Evolutionary conservation across 2,329 filamentous ascomycete species (phyloP), one percentile per base, ranked within the genome.

Genomic region (Scedosporium minutisporum): DNA sequence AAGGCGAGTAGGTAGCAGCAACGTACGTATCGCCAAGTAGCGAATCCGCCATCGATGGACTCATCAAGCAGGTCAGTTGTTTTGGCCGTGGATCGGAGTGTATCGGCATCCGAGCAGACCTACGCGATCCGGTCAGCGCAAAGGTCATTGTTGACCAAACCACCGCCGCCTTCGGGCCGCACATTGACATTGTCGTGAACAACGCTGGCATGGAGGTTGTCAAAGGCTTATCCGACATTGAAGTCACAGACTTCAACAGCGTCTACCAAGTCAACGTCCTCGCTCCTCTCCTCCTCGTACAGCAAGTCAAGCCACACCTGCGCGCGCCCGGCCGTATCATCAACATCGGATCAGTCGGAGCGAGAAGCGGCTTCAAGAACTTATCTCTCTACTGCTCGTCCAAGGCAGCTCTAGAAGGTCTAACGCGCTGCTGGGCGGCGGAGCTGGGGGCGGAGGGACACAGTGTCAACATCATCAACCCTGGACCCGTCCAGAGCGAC

Each of bases 381-480:
- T 65, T 82, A 2, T 74, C 78, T 1, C 69, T 84, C 2, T 87
- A 87, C 69, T 77, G 77, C 57, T 78, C 80, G 0, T 81, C 78
- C 4, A 87, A 87, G 68, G 82, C 82, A 0, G 85, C 83, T 5
- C 69, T 87, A 16, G 84, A 88, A 69, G 82, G 79, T 0, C 70
- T 87, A 62, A 87, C 85, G 9, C 74, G 84, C 6, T 79, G 76
- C 55, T 83, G 83, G 78, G 85, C 86, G 0, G 75, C 76, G 0
- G 85, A 88, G 71, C 72, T 87, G 7, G 84, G 84, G 0, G 68
- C 65, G 3, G 71, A 78, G 63, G 83, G 84, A 0, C 82, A 82
- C 63, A 87, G 84, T 0, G 84, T 86, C 27, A 88, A 88, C 66
- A 76, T 78, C 0, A 80, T 88, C 2, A 80, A 80, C 21, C 83